Evolutionary conservation across 1,284 basidiomycete species (phyloP), one percentile per base, ranked within the genome.

Genomic region (Pisolithus thermaeus): DNA sequence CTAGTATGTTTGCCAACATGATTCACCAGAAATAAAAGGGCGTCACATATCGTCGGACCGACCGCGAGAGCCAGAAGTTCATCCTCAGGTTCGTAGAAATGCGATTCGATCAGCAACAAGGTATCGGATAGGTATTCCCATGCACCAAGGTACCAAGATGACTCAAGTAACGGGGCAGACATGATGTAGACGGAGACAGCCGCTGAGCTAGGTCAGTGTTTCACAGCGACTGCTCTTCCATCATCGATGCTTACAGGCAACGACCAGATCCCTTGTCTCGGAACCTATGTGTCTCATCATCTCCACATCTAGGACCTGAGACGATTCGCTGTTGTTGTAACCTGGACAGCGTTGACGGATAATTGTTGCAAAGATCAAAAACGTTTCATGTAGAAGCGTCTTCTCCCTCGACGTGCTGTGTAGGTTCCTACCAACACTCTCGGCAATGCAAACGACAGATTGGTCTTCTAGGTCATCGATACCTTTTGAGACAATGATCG

Each of bases 121-220:
- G 69, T 65, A 51, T 81, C 77, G 30, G 76, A 66, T 43, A 87
- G 61, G 58, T 76, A 73, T 49, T 78, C 69, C 77, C 81, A 81
- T 37, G 76, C 73, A 60, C 84, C 83, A 2, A 73, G 66, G 49
- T 68, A 70, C 30, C 64, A 59, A 32, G 82, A 59, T 5, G 69
- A 50, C 48, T 76, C 71, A 38, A 58, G 59, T 11, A 57, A 55
- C 12, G 53, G 53, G 12, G 63, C 57, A 12, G 62, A 62, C 11
- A 67, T 53, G 35, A 83, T 59, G 57, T 78, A 80, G 32, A 72
- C 61, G 7, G 83, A 70, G 56, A 85, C 73, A 6, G 74, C 71
- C 50, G 75, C 83, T 86, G 38, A 27, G 25, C 30, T 20, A 1
- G 27, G 40, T 61, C 22, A 65, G 60, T 27, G 28, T 7, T 30